Conservation (phyloP, 164 flowering plant genomes). For the Kalanchoe fedtschenkoi region DNA sequence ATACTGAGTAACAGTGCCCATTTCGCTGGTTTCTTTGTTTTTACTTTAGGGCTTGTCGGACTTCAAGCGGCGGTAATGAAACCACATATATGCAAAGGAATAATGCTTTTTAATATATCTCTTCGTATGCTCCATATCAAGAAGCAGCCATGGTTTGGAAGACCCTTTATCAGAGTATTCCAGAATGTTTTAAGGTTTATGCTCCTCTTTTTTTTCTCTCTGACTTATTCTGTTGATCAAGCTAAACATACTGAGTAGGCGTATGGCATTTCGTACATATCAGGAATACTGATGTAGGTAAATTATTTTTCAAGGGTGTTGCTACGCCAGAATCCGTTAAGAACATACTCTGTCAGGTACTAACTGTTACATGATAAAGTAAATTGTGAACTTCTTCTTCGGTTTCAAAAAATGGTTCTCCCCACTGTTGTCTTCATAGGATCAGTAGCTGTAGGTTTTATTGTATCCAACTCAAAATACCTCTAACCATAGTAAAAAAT, state of each 20-base stretch:
- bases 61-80: slow-evolving; percentile 84
- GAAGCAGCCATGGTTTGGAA: slow-evolving; percentile 87
- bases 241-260: not conserved
- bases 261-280: slow-evolving; percentile 10
- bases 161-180: slow-evolving; percentile 72
- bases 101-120: slow-evolving; percentile 74
- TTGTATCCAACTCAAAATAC: no score
- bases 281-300: slow-evolving; percentile 72
- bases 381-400: not conserved
- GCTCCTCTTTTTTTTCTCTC: not conserved
- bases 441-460: no score
- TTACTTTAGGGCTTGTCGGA: slow-evolving; percentile 69
- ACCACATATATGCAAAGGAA: slow-evolving; percentile 69
- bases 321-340: slow-evolving; percentile 80
- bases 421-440: no score
- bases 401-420: no score
- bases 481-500: no score
- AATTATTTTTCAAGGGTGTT: slow-evolving; percentile 51
- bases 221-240: not conserved
- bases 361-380: not conserved
- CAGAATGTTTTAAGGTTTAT: slow-evolving; percentile 70
- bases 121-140: slow-evolving; percentile 88
- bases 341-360: slow-evolving; percentile 83
- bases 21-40: not conserved
- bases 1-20: not conserved